Evolutionary conservation across 768 basidiomycete species (phyloP), one percentile per base, ranked within the genome.

Genomic region (Psilocybe cyanescens): DNA sequence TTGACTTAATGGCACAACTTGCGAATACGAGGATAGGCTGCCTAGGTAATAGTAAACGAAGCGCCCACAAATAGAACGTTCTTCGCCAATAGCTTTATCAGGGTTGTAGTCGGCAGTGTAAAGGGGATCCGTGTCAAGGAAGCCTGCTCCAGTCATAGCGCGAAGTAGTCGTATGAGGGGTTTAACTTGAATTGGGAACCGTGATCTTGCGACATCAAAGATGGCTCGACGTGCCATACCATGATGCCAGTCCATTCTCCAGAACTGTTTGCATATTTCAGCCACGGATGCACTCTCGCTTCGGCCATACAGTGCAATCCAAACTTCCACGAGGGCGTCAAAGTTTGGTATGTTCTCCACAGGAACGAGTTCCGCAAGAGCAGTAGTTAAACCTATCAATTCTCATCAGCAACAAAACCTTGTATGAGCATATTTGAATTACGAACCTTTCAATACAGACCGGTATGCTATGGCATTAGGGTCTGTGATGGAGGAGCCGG

Each of bases 291-390:
- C 77, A 72, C 78, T 86, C 65, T 86, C 88, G 65, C 90, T 91
- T 28, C 90, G 83, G 5, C 93, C 92, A 60, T 90, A 93, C 14
- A 97, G 78, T 0, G 88, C 84, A 54, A 90, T 83, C 90, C 92
- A 94, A 8, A 91, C 85, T 56, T 92, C 86, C 41, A 91, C 79
- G 6, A 95, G 78, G 1, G 76, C 78, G 11, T 89, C 85, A 62
- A 91, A 91, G 61, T 92, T 86, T 0, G 89, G 86, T 35, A 96
- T 84, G n/a, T 85, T 77, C 69, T 95, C 92, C 8, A 93, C 83
- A 0, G 86, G 89, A 1, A 90, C 78, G 0, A 93, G 79, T 63
- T 95, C 92, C 16, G 89, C 83, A 3, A 94, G 75, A 2, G 88
- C 83, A 55, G 93, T 87, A 19, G 95, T 55, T 17, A 96, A 84